Base-by-base conservation (phyloP, 2,329 filamentous ascomycete genomes). In the Pleomassaria siparia region DNA sequence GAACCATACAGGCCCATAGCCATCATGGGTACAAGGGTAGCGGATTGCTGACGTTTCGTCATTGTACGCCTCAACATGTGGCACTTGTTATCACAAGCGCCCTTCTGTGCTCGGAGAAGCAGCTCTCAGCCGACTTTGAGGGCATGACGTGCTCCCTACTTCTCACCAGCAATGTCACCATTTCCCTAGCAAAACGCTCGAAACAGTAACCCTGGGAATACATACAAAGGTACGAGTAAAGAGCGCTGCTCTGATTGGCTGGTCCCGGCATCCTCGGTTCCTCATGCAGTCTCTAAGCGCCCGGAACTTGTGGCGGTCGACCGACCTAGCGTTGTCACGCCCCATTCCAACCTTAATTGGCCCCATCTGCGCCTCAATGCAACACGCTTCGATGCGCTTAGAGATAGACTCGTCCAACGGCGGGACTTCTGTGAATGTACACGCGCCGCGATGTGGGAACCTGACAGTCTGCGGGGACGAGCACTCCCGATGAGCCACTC, bases 341-440 rank as follows among this genome's bases (percentile, higher is more conserved):
- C 39, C 51, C 54, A 54, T 44, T 44, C 51, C 52, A 49, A 37
- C 53, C 54, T 45, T 58, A 57, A 69, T 68, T 68, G 66, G 65
- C 49, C 47, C 51, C 52, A 46, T 24, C 63, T 59, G 58, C 62
- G 63, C 66, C 63, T 58, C 64, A 57, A 50, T 57, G 56, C 54
- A 59, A 12, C 15, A n/a, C 46, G 40, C 46, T 20, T 16, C 50
- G 5, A 47, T 50, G 55, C 57, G 52, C 54, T 56, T 59, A 54
- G 56, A 54, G 55, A 54, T 44, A 58, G 51, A 50, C 33, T 44
- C 51, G 52, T 51, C 53, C 50, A 64, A 54, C 56, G 56, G 59
- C 59, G 60, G 54, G 55, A 64, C 56, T 53, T 55, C 52, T 55
- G 53, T 58, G 60, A 63, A 61, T 62, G 59, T 62, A 51, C 52